Evolutionary conservation across 345 rosid genomes (phyloP), one percentile per base, ranked within the genome.

Genomic region (Geranium rotundifolium): DNA sequence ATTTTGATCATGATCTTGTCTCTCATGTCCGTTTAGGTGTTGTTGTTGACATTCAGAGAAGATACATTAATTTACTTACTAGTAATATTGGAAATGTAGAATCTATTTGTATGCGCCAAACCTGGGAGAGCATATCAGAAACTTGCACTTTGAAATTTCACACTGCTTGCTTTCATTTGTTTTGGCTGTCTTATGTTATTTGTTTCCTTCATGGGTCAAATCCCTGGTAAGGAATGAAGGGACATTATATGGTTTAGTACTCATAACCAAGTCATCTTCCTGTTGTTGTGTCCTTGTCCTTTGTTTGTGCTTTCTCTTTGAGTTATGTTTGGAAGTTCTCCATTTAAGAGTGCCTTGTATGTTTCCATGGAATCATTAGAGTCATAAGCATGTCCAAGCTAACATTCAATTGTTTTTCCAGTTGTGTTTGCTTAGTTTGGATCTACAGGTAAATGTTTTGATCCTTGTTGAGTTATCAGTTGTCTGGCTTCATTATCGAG

Each of bases 361-460:
- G 27, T 23, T 23, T 23, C 27, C 27, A 23, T 23, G 27, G 27
- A 23, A 23, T 23, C 27, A 23, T 23, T 23, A 4, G 2, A 34
- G 3, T 34, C 41, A 34, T 34, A 4, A 34, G 41, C 3, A 34
- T 34, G 63, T 56, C 27, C 27, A 23, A 23, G 27, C 27, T 23
- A 23, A 23, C 27, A 23, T 23, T 23, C 27, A 23, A 23, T 23
- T 23, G 27, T 23, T 23, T 23, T 23, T 23, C 27, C 27, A 23
- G 27, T 23, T 23, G 2, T 23, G 27, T 54, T n/a, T 65, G 64
- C 66, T 66, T 65, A 50, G 76, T 76, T 69, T 62, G 63, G 61
- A 65, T 70, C 69, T 61, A 60, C 63, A 64, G 70, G 72, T 72
- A 66, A 74, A 72, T 72, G 71, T 50, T 65, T 66, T 58, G 61